These are phyloP conservation scores for Hamamelis virginiana DNA, from an alignment of 164 flowering plant species.

Conservation along the genomic window DNA sequence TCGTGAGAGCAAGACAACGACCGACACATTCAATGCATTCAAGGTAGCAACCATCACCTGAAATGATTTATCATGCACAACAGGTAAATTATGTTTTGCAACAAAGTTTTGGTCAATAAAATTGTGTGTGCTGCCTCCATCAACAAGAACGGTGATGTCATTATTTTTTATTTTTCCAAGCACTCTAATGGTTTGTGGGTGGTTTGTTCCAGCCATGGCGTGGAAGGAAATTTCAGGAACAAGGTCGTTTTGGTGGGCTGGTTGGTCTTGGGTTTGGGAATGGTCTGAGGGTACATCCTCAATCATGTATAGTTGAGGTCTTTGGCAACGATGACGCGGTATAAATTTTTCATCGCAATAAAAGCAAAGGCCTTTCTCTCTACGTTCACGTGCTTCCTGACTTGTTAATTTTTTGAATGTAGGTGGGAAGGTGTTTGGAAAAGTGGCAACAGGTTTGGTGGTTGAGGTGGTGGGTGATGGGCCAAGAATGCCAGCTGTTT, in stretches of 20 bases:
- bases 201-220: background rate
- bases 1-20: background rate
- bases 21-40: background rate
- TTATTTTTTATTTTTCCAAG: too few relatives aligned
- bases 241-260: background rate
- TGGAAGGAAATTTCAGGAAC: background rate
- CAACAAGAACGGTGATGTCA: too few relatives aligned
- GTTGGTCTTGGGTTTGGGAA: too few relatives aligned
- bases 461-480: background rate
- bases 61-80: background rate
- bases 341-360: slow-evolving; percentile 7
- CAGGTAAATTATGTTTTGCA: background rate
- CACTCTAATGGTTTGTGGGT: background rate
- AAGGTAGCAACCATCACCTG: background rate
- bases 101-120: background rate
- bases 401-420: background rate
- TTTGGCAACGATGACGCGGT: background rate
- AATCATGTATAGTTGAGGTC: background rate
- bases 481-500: background rate
- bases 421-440: background rate
- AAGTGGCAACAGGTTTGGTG: background rate
- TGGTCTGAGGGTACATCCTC: too few relatives aligned
- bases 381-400: background rate
- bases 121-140: too few relatives aligned
- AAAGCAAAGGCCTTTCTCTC: slow-evolving; percentile 2